A percentile compares a stretch with the other conserved stretches of the same genome.
These are phyloP conservation scores for Pinus albicaulis DNA, from an alignment of 75 land plant genomes.

Conservation along the genomic window DNA sequence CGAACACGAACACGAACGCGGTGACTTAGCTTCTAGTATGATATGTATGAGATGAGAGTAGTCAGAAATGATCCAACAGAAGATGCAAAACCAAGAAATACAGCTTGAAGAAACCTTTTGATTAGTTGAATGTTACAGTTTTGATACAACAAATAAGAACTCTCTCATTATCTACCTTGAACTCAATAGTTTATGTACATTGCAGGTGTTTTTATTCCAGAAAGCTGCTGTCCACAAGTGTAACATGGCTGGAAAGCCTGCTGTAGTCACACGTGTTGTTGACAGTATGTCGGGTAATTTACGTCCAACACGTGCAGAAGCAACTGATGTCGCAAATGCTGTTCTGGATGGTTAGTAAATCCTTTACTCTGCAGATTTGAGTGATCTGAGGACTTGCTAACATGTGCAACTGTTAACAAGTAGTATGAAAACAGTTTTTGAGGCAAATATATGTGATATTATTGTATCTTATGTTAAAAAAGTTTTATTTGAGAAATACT, in stretches of 20 bases:
- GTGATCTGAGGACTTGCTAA: not conserved
- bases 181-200: not conserved
- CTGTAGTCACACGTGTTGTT: constrained; percentile 55
- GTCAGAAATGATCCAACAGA: not conserved
- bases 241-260: constrained; percentile 49
- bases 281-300: constrained; percentile 53
- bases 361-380: not conserved
- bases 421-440: not conserved
- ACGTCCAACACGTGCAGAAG: constrained; percentile 58
- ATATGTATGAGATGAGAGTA: not conserved
- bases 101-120: not conserved
- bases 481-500: not conserved
- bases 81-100: not conserved
- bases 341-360: constrained; percentile 39
- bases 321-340: constrained; percentile 64
- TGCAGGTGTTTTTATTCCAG: constrained; percentile 48
- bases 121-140: not conserved
- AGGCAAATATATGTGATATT: not conserved
- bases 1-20: too few species aligned
- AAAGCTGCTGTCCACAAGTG: constrained; percentile 55
- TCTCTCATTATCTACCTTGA: not conserved
- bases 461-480: not conserved
- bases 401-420: not conserved
- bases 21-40: not conserved
- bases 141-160: not conserved